Evolutionary conservation across 78 protist genomes (phyloP).

Genomic region (Dictyostelium firmibasis): DNA sequence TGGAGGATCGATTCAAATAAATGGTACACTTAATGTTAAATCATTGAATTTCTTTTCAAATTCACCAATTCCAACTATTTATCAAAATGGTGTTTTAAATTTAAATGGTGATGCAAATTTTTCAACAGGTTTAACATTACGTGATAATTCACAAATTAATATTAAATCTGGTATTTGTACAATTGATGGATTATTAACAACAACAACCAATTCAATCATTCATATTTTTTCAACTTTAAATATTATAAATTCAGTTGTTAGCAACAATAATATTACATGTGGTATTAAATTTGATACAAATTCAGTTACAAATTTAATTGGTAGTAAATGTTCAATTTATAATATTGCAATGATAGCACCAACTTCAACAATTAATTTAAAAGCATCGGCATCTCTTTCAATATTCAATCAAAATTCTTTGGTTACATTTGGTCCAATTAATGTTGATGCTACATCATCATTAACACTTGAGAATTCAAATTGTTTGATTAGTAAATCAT

Average conservation of each 20-base stretch:
- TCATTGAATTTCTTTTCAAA: background rate
- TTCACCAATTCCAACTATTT: background rate
- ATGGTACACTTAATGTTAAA: background rate
- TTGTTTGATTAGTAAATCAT: background rate
- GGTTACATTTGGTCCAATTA: background rate
- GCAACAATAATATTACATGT: background rate
- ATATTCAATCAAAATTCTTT: background rate
- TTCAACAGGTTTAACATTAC: background rate
- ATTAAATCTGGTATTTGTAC: constrained; percentile 8
- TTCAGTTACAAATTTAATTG: background rate
- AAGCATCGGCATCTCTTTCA: background rate
- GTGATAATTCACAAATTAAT: background rate
- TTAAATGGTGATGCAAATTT: background rate
- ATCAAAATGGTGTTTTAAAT: background rate
- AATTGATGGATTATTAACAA: background rate
- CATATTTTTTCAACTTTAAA: background rate
- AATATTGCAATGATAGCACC: background rate
- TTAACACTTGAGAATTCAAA: background rate
- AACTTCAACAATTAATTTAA: background rate
- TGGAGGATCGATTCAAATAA: background rate
- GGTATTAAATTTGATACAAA: background rate
- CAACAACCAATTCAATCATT: background rate
- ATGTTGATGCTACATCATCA: background rate
- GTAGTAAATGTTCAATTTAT: background rate
- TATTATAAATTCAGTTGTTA: background rate